Conservation (phyloP, 169 alveolate genomes). For the Cystoisospora suis region DNA sequence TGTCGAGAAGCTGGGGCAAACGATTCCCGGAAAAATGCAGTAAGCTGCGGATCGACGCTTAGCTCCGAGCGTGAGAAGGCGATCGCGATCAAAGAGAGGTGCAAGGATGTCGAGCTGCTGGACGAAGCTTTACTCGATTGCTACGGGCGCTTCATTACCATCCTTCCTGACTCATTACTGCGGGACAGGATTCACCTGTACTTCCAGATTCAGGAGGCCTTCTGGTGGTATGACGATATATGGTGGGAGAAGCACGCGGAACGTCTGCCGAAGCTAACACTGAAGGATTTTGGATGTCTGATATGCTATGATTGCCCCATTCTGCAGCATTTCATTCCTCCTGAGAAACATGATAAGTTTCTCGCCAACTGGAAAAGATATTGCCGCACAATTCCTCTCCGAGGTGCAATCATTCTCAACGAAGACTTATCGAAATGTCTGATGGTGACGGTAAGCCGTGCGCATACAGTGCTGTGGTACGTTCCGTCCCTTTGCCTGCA, state of each 20-base stretch:
- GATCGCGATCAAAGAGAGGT: conserved; percentile 38
- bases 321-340: conserved; percentile 71
- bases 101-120: conserved; percentile 74
- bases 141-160: conserved; percentile 88
- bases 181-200: conserved; percentile 86
- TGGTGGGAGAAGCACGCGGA: conserved; percentile 85
- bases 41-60: too few species aligned
- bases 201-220: conserved; percentile 90
- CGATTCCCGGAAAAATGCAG: too few species aligned
- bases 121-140: conserved; percentile 85
- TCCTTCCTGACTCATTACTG: conserved; percentile 86
- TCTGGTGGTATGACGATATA: conserved; percentile 92
- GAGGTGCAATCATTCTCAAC: conserved; percentile 88
- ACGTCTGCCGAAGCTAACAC: conserved; percentile 76
- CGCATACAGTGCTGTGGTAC: too few species aligned
- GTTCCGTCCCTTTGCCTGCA: too few species aligned
- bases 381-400: conserved; percentile 83
- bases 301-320: conserved; percentile 85
- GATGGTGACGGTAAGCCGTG: conserved; percentile 56
- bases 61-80: conserved; percentile 3
- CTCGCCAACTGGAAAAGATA: conserved; percentile 80
- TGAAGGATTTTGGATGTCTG: conserved; percentile 81
- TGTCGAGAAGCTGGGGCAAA: too few species aligned
- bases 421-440: conserved; percentile 81
- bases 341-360: conserved; percentile 76